phyloP scores from a whole-genome alignment of 371 early-diverging fungal genomes.

The Rhizopus arrhizus region DNA sequence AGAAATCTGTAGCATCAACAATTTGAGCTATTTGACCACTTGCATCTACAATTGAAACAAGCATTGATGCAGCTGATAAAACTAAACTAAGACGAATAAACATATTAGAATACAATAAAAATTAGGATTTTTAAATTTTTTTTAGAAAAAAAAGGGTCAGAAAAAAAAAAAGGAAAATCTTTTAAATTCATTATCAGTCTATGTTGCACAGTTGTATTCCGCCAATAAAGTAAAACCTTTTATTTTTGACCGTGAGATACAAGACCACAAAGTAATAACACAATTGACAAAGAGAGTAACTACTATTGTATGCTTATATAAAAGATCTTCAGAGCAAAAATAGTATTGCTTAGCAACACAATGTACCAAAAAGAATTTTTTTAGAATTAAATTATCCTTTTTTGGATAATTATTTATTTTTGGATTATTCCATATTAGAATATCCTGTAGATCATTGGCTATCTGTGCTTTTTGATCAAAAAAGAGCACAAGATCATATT shows the following conservation, averaged over 20 bases:
- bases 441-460: too few relatives aligned
- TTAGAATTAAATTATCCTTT: neutral
- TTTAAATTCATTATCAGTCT: neutral
- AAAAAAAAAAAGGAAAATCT: neutral
- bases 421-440: neutral
- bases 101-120: neutral
- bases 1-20: constrained; percentile 47
- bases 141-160: neutral
- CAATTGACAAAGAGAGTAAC: too few relatives aligned
- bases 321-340: too few relatives aligned
- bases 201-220: neutral
- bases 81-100: constrained; percentile 1
- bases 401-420: neutral
- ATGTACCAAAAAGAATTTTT: too few relatives aligned
- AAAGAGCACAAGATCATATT: too few relatives aligned
- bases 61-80: constrained; percentile 13
- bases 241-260: too few relatives aligned
- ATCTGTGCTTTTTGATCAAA: too few relatives aligned
- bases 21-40: constrained; percentile 45
- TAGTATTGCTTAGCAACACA: too few relatives aligned
- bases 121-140: too few relatives aligned
- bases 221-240: neutral
- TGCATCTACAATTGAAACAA: constrained; percentile 28
- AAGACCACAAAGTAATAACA: too few relatives aligned
- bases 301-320: too few relatives aligned